Percentiles rank a stretch among this genome's conserved stretches.
phyloP scores from a whole-genome alignment of 1,139 yeast genomes.

The Debaryomyces singareniensis region DNA sequence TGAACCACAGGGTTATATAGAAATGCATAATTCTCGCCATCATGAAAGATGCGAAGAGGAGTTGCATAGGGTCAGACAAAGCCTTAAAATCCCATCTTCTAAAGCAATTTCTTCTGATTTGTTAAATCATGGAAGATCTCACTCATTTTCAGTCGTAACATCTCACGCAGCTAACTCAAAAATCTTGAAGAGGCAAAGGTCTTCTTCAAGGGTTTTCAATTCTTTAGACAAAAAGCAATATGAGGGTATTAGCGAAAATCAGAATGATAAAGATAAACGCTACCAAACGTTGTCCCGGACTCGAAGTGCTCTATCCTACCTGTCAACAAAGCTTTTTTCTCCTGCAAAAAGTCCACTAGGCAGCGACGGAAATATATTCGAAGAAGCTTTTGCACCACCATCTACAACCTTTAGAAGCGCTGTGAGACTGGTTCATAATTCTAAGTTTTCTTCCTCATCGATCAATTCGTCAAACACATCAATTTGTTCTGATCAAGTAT shows the following conservation, averaged over 20 bases:
- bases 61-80: slow-evolving; percentile 57
- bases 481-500: slow-evolving; percentile 17
- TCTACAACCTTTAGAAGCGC: slow-evolving; percentile 19
- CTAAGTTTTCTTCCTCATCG: slow-evolving; percentile 16
- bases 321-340: slow-evolving; percentile 12
- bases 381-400: slow-evolving; percentile 29
- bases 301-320: slow-evolving; percentile 18
- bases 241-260: not conserved
- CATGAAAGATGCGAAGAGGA: slow-evolving; percentile 64
- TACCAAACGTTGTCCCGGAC: slow-evolving; percentile 11
- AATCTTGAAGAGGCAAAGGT: slow-evolving; percentile 31
- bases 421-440: slow-evolving; percentile 14
- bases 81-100: slow-evolving; percentile 11
- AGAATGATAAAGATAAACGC: slow-evolving; percentile 1
- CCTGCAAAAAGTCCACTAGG: slow-evolving; percentile 3
- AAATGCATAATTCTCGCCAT: slow-evolving; percentile 76
- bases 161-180: slow-evolving; percentile 25
- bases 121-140: slow-evolving; percentile 17
- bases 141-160: slow-evolving; percentile 27
- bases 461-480: slow-evolving; percentile 23
- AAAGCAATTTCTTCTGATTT: not conserved
- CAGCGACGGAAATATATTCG: slow-evolving; percentile 5
- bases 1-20: slow-evolving; percentile 72
- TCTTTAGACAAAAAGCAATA: not conserved
- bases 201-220: slow-evolving; percentile 8